phyloP scores from a whole-genome alignment of 2,329 filamentous ascomycete species.

The Pseudogymnoascus sp. region DNA sequence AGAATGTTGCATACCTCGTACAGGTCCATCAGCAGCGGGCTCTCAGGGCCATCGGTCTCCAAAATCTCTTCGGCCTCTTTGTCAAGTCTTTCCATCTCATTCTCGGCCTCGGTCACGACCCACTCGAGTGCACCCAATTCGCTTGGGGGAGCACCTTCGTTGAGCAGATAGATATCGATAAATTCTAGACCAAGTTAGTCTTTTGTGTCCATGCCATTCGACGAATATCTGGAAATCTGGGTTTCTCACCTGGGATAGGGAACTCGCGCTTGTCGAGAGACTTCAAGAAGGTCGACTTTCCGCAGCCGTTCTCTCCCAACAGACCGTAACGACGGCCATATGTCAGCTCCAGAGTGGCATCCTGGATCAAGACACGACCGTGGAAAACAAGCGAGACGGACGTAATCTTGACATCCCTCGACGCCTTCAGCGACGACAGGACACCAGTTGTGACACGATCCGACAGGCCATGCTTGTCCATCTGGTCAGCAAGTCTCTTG shows the following conservation, averaged over 20 bases:
- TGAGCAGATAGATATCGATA: slow-evolving; percentile 96
- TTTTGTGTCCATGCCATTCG: background rate
- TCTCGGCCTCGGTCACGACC: slow-evolving; percentile 92
- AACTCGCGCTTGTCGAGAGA: slow-evolving; percentile 89
- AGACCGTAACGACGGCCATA: slow-evolving; percentile 91
- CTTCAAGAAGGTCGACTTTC: slow-evolving; percentile 97
- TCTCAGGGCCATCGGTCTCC: slow-evolving; percentile 87
- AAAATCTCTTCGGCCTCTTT: slow-evolving; percentile 82
- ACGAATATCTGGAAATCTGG: background rate
- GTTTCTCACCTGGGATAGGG: slow-evolving; percentile 60
- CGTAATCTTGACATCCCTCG: slow-evolving; percentile 95
- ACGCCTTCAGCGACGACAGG: slow-evolving; percentile 73
- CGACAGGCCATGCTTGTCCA: slow-evolving; percentile 93
- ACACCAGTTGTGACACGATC: slow-evolving; percentile 98
- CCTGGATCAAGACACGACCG: slow-evolving; percentile 90
- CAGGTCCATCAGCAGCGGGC: slow-evolving; percentile 81
- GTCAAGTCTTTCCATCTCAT: slow-evolving; percentile 86
- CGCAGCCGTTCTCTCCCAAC: slow-evolving; percentile 97
- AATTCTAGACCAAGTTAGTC: slow-evolving; percentile 49
- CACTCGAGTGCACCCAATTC: slow-evolving; percentile 91
- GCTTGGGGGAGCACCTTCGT: slow-evolving; percentile 87
- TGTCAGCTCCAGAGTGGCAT: slow-evolving; percentile 87
- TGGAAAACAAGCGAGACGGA: slow-evolving; percentile 94
- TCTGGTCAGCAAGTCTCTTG: slow-evolving; percentile 81
- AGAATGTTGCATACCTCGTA: slow-evolving; percentile 68